Base-by-base conservation (phyloP, 176 grass and related monocot genomes). In the Poa annua region DNA sequence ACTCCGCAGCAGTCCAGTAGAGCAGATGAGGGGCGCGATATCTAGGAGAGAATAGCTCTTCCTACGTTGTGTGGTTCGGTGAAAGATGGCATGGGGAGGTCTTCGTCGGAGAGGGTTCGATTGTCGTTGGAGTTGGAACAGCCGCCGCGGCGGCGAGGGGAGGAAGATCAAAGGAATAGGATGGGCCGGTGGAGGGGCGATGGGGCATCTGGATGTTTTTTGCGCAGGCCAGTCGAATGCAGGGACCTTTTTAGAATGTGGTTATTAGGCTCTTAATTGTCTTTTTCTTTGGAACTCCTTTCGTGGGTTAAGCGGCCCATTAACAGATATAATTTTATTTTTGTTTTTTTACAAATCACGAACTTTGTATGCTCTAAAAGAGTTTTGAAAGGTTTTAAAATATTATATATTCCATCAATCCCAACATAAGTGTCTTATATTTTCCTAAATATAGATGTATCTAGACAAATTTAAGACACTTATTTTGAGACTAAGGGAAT, bases 71-170 rank as follows among this genome's bases (percentile, higher is more conserved):
- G 39, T 5, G 24, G n/a, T 12, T 42, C 8, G 14, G 21, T 29
- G 22, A 21, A 72, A 60, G 52, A 39, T 60, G 22, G 70, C 59
- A 53, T 35, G 68, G 11, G 33, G 17, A 32, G 38, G 26, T 15
- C 55, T 63, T 36, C 69, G 69, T 59, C 70, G 55, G 55, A 1
- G 53, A 39, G 35, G 66, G 38, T 11, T 17, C 34, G 50, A 49
- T 11, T 74, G 45, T 19, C 45, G 71, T 9, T n/a, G 34, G 34
- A 35, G 34, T 39, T 34, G 34, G 35, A 68, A 20, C 16, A 32
- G 71, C 71, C 71, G 71, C 71, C 25, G 71, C 71, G 8, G 47
- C 47, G 47, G 48, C 71, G 48, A 10, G 64, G 33, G 33, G 26
- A 74, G 26, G 71, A 52, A 73, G 60, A 73, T 49, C 41, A 24